Base-by-base conservation (phyloP, 768 basidiomycete species). In the Fibroporia radiculosa region DNA sequence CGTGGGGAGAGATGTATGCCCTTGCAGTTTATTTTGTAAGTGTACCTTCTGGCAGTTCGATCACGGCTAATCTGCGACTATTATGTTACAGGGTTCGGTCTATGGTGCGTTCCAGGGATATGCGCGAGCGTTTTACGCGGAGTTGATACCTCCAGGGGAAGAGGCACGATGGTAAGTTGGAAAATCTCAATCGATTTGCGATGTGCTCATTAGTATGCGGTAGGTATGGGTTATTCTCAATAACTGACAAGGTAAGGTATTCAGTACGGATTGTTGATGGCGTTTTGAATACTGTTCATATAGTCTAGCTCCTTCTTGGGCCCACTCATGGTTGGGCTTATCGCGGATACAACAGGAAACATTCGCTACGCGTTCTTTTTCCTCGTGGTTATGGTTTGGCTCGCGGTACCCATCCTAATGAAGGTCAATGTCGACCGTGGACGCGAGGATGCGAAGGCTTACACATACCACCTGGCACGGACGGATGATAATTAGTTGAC, bases 71-170 rank as follows among this genome's bases (percentile, higher is more conserved):
- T 13, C 7, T 41, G n/a, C n/a, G 19, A 20, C 16, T 2, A 6
- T 28, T 37, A 13, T 18, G 26, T 24, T 35, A 13, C 44, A 82
- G 80, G 81, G 43, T 66, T 74, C 52, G 36, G 74, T 91, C 1
- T 93, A 86, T 53, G 93, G 93, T 3, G 86, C 92, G 0, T 96
- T 96, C 66, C 91, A 95, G 62, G 77, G 85, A 19, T 95, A 92
- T 50, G 85, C 91, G 0, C 68, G 93, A 20, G 87, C 91, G 2
- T 80, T 85, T 32, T 97, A 89, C 56, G 81, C 90, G 1, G 88
- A 88, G 55, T 64, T 99, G 42, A 73, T 98, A 2, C 95, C 93
- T 0, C 77, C 77, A 1, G 82, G 86, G 0, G 89, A 96, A 62
- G 90, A 93, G 63, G 92, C 92, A 2, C 69, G 90, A 44, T 97